phyloP scores from a whole-genome alignment of 768 basidiomycete species.

The Podaxis pistillaris region DNA sequence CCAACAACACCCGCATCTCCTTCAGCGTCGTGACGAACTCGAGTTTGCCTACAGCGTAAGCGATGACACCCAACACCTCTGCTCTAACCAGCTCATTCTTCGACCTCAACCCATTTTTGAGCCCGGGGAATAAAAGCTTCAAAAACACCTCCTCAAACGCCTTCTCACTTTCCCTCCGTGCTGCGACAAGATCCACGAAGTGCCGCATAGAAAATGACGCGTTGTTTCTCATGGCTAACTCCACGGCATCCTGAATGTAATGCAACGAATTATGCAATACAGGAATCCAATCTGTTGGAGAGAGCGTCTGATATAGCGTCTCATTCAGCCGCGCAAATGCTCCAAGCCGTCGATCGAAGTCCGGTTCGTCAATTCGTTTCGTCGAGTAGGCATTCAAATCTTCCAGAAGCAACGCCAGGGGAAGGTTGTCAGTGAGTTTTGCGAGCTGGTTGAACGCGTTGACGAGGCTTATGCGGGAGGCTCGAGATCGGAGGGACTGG shows the following conservation, averaged over 20 bases:
- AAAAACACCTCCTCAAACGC: conserved; percentile 58
- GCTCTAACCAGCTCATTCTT: conserved; percentile 85
- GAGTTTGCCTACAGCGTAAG: conserved; percentile 69
- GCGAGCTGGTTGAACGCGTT: conserved; percentile 56
- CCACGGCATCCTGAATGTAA: conserved; percentile 87
- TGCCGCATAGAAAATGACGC: conserved; percentile 74
- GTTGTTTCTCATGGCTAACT: conserved; percentile 82
- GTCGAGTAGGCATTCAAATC: conserved; percentile 84
- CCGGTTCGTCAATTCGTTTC: conserved; percentile 85
- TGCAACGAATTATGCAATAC: conserved; percentile 79
- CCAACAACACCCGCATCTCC: conserved; percentile 81
- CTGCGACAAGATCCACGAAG: conserved; percentile 66
- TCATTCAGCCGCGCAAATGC: conserved; percentile 82
- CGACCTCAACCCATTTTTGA: conserved; percentile 78
- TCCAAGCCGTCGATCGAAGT: conserved; percentile 81
- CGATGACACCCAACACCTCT: conserved; percentile 78
- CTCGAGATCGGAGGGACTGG: conserved; percentile 69
- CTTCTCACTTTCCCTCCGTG: conserved; percentile 26
- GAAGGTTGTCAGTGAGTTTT: conserved; percentile 36
- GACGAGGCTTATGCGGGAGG: conserved; percentile 68
- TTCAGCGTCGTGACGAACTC: conserved; percentile 55
- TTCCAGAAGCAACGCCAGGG: conserved; percentile 54
- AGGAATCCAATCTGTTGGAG: conserved; percentile 71
- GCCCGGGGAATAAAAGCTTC: conserved; percentile 66
- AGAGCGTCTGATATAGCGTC: conserved; percentile 45